These are phyloP conservation scores for Tripterygium wilfordii DNA, from an alignment of 177 flowering plant genomes.

Conservation along the genomic window DNA sequence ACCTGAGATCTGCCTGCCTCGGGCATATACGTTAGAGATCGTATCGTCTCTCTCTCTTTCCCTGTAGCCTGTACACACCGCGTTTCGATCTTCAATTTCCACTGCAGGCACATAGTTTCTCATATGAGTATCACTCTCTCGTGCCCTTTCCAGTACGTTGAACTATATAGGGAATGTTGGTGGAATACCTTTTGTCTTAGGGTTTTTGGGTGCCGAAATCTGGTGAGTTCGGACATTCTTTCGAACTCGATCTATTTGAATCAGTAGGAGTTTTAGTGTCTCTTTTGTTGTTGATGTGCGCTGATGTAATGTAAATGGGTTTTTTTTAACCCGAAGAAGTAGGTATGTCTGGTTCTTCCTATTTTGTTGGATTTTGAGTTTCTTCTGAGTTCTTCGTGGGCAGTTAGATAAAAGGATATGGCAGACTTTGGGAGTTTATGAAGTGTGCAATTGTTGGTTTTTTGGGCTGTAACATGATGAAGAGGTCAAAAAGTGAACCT, in stretches of 20 bases:
- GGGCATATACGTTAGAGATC: too few relatives aligned
- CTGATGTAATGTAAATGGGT: too few relatives aligned
- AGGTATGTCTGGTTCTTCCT: background rate
- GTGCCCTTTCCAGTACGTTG: too few relatives aligned
- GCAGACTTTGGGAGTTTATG: constrained; percentile 1
- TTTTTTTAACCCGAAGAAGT: background rate
- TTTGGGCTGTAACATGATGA: constrained; percentile 37
- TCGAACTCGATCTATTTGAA: constrained; percentile 1
- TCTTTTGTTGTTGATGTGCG: background rate
- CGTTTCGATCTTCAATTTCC: too few relatives aligned
- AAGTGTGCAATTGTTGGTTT: background rate
- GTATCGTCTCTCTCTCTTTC: too few relatives aligned
- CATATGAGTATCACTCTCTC: too few relatives aligned
- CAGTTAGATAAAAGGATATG: background rate
- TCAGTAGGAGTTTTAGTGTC: background rate
- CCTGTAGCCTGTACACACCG: too few relatives aligned
- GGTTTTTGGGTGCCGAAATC: background rate
- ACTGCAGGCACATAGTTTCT: too few relatives aligned
- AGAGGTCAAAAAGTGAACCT: constrained; percentile 56
- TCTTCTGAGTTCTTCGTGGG: too few relatives aligned
- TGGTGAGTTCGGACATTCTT: too few relatives aligned
- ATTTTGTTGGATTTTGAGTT: background rate
- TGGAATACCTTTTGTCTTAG: constrained; percentile 1
- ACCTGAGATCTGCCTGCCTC: too few relatives aligned
- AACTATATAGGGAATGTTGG: constrained; percentile 6